phyloP scores from a whole-genome alignment of 768 basidiomycete species.

The Naganishia kalamii region DNA sequence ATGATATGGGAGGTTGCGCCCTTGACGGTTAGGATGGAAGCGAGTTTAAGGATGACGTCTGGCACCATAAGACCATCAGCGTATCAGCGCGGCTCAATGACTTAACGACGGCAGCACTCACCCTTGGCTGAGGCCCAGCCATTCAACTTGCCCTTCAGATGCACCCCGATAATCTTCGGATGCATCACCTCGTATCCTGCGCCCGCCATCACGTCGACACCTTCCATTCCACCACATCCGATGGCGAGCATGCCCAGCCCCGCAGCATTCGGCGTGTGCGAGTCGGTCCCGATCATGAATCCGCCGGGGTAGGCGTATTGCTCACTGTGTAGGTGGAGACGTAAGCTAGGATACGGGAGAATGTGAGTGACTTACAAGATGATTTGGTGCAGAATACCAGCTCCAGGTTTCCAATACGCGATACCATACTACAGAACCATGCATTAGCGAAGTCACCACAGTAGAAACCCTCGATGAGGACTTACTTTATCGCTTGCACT shows the following conservation, averaged over 20 bases:
- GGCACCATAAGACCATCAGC: too few relatives aligned
- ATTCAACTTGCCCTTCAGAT: constrained; percentile 14
- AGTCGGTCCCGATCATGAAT: constrained; percentile 26
- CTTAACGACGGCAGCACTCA: not conserved
- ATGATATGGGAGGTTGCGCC: constrained; percentile 21
- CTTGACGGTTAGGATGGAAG: constrained; percentile 24
- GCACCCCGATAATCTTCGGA: constrained; percentile 23
- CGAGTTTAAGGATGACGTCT: constrained; percentile 26
- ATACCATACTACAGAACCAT: constrained; percentile 16
- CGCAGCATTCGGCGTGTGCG: constrained; percentile 26
- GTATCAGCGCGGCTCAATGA: not conserved
- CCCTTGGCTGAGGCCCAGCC: constrained; percentile 22
- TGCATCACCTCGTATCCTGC: constrained; percentile 23
- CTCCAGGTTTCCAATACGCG: constrained; percentile 25
- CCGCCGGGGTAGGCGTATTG: constrained; percentile 26
- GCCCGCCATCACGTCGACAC: constrained; percentile 26
- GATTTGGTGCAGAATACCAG: constrained; percentile 26
- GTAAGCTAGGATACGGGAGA: not conserved
- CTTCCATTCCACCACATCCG: constrained; percentile 26
- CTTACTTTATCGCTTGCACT: constrained; percentile 54
- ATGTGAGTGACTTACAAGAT: constrained; percentile 12
- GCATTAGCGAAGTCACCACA: not conserved
- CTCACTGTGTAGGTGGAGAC: not conserved
- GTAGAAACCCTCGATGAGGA: not conserved
- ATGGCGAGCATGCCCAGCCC: constrained; percentile 26